Base-by-base conservation (phyloP, 2,329 filamentous ascomycete species). In the Zymoseptoria pseudotritici region DNA sequence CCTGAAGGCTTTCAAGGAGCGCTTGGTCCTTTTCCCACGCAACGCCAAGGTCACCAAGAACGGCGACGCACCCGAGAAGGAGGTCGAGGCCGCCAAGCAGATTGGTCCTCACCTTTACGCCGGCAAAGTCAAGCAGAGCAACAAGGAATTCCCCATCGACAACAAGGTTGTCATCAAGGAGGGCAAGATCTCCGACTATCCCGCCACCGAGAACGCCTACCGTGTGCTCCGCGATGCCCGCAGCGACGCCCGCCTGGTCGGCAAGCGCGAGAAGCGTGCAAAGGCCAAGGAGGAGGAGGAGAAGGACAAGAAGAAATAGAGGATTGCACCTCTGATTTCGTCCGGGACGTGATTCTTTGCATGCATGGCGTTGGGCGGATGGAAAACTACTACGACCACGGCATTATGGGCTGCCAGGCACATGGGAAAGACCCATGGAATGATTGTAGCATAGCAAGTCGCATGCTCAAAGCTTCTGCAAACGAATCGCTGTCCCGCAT, bases 11-110 rank as follows among this genome's bases (percentile, higher is more conserved):
- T 99, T 96, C 91, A 90, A 89, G 83, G 86, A 88, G 77, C 91
- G 91, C 76, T 83, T 99, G 76, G 96, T 99, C 79, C 86, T 99
- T 78, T 97, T 99, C 86, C 94, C 94, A 77, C 91, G 91, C 85
- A 91, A 90, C 82, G 86, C 86, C 78, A 92, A 92, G 82, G 87
- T 94, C 82, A 86, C 88, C 82, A 97, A 96, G 90, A 88, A 89
- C 78, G 90, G 90, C 79, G 91, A 96, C 81, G 88, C 87, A 67
- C 83, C 88, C 79, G 90, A 90, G 77, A 89, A 93, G 75, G 87
- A 89, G 65, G 86, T 94, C 80, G 88, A 86, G 77, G 79, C 86
- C 73, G 85, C 85, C 77, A 81, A 82, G 77, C 76, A 79, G 65
- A 73, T 71, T 70, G 78, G 82, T 71, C 80, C 60, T 79, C 21